phyloP scores from a whole-genome alignment of 805 yeast species.

The Hermanozyma aechmeae region DNA sequence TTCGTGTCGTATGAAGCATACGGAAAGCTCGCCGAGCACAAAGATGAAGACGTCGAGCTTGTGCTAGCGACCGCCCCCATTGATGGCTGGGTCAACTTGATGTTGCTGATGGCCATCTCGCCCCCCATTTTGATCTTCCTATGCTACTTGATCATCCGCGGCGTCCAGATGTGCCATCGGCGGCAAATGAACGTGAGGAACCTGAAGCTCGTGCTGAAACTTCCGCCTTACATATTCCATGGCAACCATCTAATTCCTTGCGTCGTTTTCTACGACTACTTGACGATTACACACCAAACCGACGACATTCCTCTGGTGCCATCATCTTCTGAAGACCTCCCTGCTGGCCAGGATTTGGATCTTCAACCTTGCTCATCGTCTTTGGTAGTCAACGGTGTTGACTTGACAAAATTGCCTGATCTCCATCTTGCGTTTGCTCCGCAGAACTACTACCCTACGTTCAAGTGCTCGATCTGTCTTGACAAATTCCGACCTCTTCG shows the following conservation, averaged over 20 bases:
- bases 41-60: no score
- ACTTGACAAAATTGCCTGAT: constrained; percentile 2
- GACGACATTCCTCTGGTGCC: constrained; percentile 6
- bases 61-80: constrained; percentile 28
- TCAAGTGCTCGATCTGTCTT: constrained; percentile 53
- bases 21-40: constrained; percentile 4
- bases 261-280: constrained; percentile 18
- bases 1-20: constrained; percentile 41
- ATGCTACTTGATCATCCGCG: constrained; percentile 22
- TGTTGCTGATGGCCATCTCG: constrained; percentile 33
- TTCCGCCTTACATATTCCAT: constrained; percentile 31
- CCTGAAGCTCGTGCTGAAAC: constrained; percentile 21
- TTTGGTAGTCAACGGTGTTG: constrained; percentile 5
- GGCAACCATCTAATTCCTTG: constrained; percentile 23
- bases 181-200: constrained; percentile 18
- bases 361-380: background rate
- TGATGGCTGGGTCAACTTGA: constrained; percentile 28
- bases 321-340: constrained; percentile 7
- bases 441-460: constrained; percentile 17
- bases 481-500: constrained; percentile 40
- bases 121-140: constrained; percentile 31
- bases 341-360: constrained; percentile 1
- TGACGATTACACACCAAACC: constrained; percentile 22
- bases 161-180: constrained; percentile 18
- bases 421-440: constrained; percentile 4